phyloP scores from a whole-genome alignment of 2,329 filamentous ascomycete genomes.

The Cladophialophora immunda region DNA sequence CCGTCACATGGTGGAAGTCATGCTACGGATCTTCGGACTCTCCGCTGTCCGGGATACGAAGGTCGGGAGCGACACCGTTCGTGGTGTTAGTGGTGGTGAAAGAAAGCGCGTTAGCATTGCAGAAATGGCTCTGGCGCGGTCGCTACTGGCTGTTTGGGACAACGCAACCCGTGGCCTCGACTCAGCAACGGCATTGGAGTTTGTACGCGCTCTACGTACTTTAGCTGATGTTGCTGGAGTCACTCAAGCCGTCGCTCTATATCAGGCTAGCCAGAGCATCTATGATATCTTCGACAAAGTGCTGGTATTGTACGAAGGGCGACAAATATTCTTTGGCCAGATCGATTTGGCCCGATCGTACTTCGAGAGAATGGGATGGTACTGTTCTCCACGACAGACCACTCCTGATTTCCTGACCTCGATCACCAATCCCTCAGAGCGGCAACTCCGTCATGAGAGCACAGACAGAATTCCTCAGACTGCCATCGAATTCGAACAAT shows the following conservation, averaged over 20 bases:
- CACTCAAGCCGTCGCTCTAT: slow-evolving; percentile 64
- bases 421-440: slow-evolving; percentile 65
- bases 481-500: slow-evolving; percentile 59
- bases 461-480: slow-evolving; percentile 55
- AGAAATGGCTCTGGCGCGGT: slow-evolving; percentile 56
- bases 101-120: slow-evolving; percentile 74
- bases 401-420: slow-evolving; percentile 72
- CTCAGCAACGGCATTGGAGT: slow-evolving; percentile 65
- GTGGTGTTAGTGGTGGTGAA: slow-evolving; percentile 74
- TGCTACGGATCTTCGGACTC: slow-evolving; percentile 73
- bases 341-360: slow-evolving; percentile 66
- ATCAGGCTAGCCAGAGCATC: slow-evolving; percentile 61
- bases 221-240: slow-evolving; percentile 59
- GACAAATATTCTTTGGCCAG: slow-evolving; percentile 72
- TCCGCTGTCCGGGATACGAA: slow-evolving; percentile 70
- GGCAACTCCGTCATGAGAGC: slow-evolving; percentile 53
- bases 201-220: slow-evolving; percentile 61
- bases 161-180: slow-evolving; percentile 62
- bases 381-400: slow-evolving; percentile 69
- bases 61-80: slow-evolving; percentile 71
- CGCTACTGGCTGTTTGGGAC: slow-evolving; percentile 62
- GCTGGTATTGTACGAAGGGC: slow-evolving; percentile 71
- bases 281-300: slow-evolving; percentile 75
- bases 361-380: slow-evolving; percentile 71
- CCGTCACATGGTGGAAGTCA: slow-evolving; percentile 20